Evolutionary conservation across 345 rosid species (phyloP), one percentile per base, ranked within the genome.

Genomic region (Physaria fendleri): DNA sequence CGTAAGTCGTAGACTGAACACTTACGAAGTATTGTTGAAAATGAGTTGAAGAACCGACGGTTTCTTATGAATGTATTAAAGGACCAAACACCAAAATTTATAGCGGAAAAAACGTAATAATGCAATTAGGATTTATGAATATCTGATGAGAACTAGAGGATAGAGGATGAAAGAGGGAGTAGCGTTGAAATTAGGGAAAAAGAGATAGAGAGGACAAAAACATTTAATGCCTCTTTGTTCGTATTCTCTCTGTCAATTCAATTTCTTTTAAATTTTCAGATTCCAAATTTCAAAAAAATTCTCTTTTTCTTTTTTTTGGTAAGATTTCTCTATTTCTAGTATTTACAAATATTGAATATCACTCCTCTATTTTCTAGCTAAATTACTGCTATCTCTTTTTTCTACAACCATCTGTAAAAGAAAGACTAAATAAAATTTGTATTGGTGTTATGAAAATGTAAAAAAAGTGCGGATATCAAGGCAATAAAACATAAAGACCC

Each of bases 181-280:
- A 85, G 88, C 86, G 79, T 81, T 74, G 88, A 77, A 74, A 82
- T 81, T 72, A 76, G 93, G 71, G 83, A 77, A 74, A 75, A 29
- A 40, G 46, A n/a, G n/a, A n/a, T n/a, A n/a, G n/a, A 40, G 46
- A 56, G 40, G n/a, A n/a, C n/a, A n/a, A n/a, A n/a, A n/a, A 62
- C 77, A 61, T 65, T 74, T 52, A 56, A 68, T 40, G 55, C 62
- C 71, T 73, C 71, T 71, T 57, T 78, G 74, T 71, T 68, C 69
- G 68, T 61, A 74, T 76, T 12, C 68, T n/a, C n/a, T 68, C 53
- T 48, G 55, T 30, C 41, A 25, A 28, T 33, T 39, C 44, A 28
- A 29, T 35, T 59, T 23, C 52, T 69, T n/a, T n/a, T 32, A 23
- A 3, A n/a, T 51, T n/a, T n/a, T n/a, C 28, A 68, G 61, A 68